Conservation (phyloP, 1,284 basidiomycete genomes). For the Phenoliferia sp. region DNA sequence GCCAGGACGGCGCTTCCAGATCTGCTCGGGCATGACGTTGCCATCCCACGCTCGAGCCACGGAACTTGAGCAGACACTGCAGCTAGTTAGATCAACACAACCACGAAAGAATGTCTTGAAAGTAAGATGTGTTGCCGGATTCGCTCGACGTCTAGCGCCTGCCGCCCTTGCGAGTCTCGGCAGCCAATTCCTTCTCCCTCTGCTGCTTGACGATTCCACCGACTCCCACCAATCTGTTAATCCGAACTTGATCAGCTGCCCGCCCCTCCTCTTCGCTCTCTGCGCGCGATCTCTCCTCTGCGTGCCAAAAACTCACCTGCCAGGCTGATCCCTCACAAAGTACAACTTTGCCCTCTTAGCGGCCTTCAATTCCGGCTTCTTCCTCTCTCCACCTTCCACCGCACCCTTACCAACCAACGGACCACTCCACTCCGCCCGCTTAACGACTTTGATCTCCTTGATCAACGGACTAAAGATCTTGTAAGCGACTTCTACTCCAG, state of each 20-base stretch:
- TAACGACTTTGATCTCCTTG: constrained; percentile 68
- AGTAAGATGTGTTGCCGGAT: too few relatives aligned
- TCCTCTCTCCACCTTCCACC: constrained; percentile 16
- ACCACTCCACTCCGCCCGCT: constrained; percentile 23
- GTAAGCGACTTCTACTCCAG: constrained; percentile 85
- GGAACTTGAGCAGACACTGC: too few relatives aligned
- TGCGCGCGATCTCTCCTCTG: too few relatives aligned
- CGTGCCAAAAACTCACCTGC: constrained; percentile 12
- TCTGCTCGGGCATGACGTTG: too few relatives aligned
- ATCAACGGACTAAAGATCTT: constrained; percentile 76
- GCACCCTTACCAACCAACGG: constrained; percentile 15
- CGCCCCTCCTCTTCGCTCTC: neutral
- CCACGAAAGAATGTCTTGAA: too few relatives aligned
- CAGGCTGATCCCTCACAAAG: constrained; percentile 32
- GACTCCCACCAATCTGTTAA: neutral
- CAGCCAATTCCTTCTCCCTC: constrained; percentile 4
- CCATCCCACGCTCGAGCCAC: too few relatives aligned
- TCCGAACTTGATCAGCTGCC: neutral
- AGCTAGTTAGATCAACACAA: too few relatives aligned
- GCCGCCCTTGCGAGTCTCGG: constrained; percentile 1
- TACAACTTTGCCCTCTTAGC: constrained; percentile 31
- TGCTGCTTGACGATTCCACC: constrained; percentile 9
- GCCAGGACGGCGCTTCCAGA: too few relatives aligned
- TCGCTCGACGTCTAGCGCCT: neutral
- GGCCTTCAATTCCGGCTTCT: constrained; percentile 24